Evolutionary conservation across 257 asterid species (phyloP).

Genomic region (Echites panduratus): DNA sequence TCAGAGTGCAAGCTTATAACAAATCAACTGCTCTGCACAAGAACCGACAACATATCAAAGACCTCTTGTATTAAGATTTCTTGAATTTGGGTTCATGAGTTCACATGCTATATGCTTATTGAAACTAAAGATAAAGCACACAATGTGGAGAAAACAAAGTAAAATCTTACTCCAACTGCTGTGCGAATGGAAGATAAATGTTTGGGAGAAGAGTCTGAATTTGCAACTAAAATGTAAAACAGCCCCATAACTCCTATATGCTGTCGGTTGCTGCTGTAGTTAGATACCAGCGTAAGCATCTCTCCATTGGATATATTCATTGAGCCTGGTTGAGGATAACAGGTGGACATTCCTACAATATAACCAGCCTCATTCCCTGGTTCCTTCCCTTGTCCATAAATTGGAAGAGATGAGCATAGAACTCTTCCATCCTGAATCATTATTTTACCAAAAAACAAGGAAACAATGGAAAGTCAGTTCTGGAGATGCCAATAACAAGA

Average conservation of each 20-base stretch:
- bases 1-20: too few relatives aligned
- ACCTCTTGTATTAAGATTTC: neutral
- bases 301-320: slow-evolving; percentile 66
- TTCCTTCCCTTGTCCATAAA: slow-evolving; percentile 63
- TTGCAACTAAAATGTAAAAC: slow-evolving; percentile 68
- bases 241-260: slow-evolving; percentile 96
- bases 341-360: slow-evolving; percentile 86
- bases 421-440: slow-evolving; percentile 58
- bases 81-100: neutral
- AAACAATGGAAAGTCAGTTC: too few relatives aligned
- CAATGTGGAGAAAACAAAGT: neutral
- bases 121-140: neutral
- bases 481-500: too few relatives aligned
- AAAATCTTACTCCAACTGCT: slow-evolving; percentile 32
- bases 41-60: neutral
- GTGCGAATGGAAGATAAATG: slow-evolving; percentile 22
- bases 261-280: slow-evolving; percentile 43
- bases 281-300: slow-evolving; percentile 54
- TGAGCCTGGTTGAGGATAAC: slow-evolving; percentile 79
- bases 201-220: slow-evolving; percentile 33
- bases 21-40: neutral
- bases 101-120: neutral
- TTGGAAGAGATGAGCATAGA: slow-evolving; percentile 67
- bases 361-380: slow-evolving; percentile 84
- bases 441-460: slow-evolving; percentile 7